Percentiles rank a stretch among this genome's conserved stretches.
These are phyloP conservation scores for Saccharomycopsis fermentans DNA, from an alignment of 805 yeast genomes.

Conservation along the genomic window DNA sequence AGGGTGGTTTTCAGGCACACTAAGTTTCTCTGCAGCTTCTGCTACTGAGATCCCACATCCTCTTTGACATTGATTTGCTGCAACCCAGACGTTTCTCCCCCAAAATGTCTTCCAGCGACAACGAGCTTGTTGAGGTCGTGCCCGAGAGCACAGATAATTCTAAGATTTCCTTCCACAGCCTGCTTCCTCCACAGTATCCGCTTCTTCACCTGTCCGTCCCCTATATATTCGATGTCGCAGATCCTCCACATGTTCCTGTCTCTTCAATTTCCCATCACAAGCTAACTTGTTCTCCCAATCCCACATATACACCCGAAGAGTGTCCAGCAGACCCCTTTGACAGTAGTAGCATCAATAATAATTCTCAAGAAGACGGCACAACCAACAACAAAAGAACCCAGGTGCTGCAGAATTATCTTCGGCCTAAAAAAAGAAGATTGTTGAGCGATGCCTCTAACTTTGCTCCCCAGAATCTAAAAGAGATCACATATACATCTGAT, in stretches of 20 bases:
- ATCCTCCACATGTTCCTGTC: background rate
- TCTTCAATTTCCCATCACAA: background rate
- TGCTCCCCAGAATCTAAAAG: background rate
- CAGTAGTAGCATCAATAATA: background rate
- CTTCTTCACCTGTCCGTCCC: conserved; percentile 5
- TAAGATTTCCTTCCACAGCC: background rate
- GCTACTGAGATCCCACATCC: no score
- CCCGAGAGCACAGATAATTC: background rate
- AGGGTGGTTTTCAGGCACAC: no score
- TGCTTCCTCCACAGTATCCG: conserved; percentile 10
- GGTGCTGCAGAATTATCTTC: background rate
- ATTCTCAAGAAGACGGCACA: background rate
- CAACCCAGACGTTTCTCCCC: background rate
- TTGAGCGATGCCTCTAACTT: background rate
- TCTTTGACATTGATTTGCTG: background rate
- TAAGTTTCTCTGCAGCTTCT: background rate
- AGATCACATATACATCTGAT: background rate
- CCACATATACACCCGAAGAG: background rate
- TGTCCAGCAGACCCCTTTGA: background rate
- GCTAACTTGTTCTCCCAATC: background rate
- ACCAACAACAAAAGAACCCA: background rate
- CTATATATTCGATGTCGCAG: conserved; percentile 2
- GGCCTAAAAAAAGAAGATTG: background rate
- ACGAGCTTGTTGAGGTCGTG: background rate
- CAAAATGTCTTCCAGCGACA: background rate